These are phyloP conservation scores for Leishmania lainsoni DNA, from an alignment of 208 protist species.

Conservation along the genomic window DNA sequence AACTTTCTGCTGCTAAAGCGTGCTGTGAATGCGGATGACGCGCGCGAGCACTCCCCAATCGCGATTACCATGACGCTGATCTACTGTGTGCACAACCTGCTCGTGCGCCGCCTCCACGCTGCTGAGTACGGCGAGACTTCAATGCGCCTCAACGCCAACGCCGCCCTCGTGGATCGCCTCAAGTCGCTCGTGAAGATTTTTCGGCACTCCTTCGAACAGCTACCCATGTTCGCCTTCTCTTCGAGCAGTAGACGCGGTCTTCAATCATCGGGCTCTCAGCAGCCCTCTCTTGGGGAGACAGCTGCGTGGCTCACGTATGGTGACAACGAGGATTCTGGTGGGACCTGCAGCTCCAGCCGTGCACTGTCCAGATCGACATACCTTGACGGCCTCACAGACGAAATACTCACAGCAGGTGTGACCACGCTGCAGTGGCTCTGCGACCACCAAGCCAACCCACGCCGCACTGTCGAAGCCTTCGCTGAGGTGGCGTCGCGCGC, in stretches of 20 bases:
- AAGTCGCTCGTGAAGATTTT: slow-evolving; percentile 70
- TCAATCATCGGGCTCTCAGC: background rate
- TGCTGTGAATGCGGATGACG: slow-evolving; percentile 37
- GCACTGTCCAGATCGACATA: background rate
- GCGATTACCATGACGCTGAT: slow-evolving; percentile 70
- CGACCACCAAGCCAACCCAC: slow-evolving; percentile 27
- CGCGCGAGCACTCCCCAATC: slow-evolving; percentile 65
- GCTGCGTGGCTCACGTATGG: background rate
- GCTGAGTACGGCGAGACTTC: slow-evolving; percentile 36
- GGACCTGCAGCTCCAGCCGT: background rate
- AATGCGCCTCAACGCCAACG: slow-evolving; percentile 43
- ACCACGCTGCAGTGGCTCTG: slow-evolving; percentile 60
- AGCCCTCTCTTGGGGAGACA: background rate
- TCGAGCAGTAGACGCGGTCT: background rate
- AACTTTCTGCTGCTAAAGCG: slow-evolving; percentile 47
- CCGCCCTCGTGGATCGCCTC: slow-evolving; percentile 63
- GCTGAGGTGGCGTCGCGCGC: slow-evolving; percentile 78
- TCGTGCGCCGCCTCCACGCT: slow-evolving; percentile 66
- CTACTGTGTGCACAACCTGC: slow-evolving; percentile 62
- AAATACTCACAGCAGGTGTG: slow-evolving; percentile 36
- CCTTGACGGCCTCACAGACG: slow-evolving; percentile 25
- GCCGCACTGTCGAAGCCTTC: slow-evolving; percentile 53
- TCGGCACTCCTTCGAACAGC: slow-evolving; percentile 56
- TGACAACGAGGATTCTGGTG: background rate
- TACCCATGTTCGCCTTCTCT: slow-evolving; percentile 47